Percentiles rank a stretch among this genome's conserved stretches.
Conservation (phyloP, 495 filamentous ascomycete species). For the Xylaria nigripes region DNA sequence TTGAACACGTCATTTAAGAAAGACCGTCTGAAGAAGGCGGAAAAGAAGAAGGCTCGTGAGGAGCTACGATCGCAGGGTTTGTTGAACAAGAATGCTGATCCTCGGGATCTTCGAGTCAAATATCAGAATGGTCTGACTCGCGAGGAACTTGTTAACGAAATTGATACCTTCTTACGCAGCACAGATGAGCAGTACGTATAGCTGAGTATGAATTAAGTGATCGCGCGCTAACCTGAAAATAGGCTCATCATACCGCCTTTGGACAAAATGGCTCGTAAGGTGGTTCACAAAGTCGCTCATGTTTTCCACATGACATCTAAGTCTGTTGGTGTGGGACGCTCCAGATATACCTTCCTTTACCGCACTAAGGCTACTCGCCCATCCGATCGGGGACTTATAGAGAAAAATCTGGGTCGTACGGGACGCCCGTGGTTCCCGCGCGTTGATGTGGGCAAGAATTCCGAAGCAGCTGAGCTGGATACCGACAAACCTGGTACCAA, state of each 20-base stretch:
- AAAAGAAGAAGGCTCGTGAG: conserved; percentile 69
- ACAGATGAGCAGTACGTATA: conserved; percentile 51
- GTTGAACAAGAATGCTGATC: conserved; percentile 56
- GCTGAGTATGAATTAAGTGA: background rate
- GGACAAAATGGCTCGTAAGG: conserved; percentile 63
- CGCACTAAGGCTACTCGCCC: conserved; percentile 57
- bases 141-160: conserved; percentile 61
- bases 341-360: conserved; percentile 67
- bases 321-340: conserved; percentile 64
- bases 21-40: conserved; percentile 75
- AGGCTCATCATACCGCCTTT: conserved; percentile 81
- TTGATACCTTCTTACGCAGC: conserved; percentile 61
- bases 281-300: conserved; percentile 66
- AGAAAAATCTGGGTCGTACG: conserved; percentile 32
- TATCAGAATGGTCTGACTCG: conserved; percentile 65
- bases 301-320: conserved; percentile 71
- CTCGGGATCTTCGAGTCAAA: conserved; percentile 60
- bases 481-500: conserved; percentile 12
- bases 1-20: conserved; percentile 59
- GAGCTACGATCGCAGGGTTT: conserved; percentile 69
- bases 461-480: too few relatives aligned
- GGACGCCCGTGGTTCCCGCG: conserved; percentile 41
- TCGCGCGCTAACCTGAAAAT: conserved; percentile 12
- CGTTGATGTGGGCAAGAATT: conserved; percentile 36
- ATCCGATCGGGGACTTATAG: conserved; percentile 43